Evolutionary conservation across 192 early-diverging fungal genomes (phyloP).

Genomic region (Backusella macrospora): DNA sequence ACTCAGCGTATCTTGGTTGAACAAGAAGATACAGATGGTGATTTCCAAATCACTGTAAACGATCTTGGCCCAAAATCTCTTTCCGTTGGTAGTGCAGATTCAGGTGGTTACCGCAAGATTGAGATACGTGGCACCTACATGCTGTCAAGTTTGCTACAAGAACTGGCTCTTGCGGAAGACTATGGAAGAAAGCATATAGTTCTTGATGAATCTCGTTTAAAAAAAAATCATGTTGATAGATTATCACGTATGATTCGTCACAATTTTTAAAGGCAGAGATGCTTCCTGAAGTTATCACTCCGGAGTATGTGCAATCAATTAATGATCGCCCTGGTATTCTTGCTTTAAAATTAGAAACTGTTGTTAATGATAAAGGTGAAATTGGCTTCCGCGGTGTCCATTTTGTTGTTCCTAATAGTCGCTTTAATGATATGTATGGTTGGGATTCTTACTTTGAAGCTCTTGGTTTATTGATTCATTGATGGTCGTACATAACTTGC

Average conservation of each 20-base stretch:
- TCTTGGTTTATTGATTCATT: conserved; percentile 80
- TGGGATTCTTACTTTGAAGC: conserved; percentile 98
- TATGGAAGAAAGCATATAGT: conserved; percentile 86
- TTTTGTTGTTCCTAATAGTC: conserved; percentile 95
- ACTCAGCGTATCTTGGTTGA: conserved; percentile 77
- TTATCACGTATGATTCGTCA: conserved; percentile 88
- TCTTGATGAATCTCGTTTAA: conserved; percentile 86
- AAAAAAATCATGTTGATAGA: conserved; percentile 93
- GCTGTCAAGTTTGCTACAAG: conserved; percentile 95
- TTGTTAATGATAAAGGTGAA: conserved; percentile 48
- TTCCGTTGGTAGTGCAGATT: conserved; percentile 80
- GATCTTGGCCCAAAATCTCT: conserved; percentile 92
- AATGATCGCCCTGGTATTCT: conserved; percentile 91
- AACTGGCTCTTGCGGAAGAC: conserved; percentile 88
- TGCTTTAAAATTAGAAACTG: conserved; percentile 68
- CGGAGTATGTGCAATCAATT: conserved; percentile 88
- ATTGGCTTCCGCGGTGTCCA: conserved; percentile 65
- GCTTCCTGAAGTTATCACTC: conserved; percentile 85
- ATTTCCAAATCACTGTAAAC: conserved; percentile 92
- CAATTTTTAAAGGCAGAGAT: conserved; percentile 84
- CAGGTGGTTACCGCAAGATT: conserved; percentile 84
- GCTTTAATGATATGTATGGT: conserved; percentile 99
- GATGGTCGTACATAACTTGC: conserved; percentile 88
- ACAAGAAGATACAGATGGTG: conserved; percentile 96
- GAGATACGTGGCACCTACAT: conserved; percentile 95